Base-by-base conservation (phyloP, 805 yeast genomes). In the Clavispora asparagi region DNA sequence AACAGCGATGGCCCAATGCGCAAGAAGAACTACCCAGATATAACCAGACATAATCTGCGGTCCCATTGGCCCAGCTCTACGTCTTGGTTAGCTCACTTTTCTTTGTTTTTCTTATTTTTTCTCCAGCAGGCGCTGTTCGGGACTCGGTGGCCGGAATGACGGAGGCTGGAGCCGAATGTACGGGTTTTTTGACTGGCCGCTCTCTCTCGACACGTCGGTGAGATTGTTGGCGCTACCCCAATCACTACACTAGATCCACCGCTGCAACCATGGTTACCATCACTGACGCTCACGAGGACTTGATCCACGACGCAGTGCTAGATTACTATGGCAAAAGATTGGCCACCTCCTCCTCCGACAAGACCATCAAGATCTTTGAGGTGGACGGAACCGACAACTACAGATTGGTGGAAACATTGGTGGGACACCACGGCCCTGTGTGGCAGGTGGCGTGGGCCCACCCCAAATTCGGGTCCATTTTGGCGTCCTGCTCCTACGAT, bases 361-460 rank as follows among this genome's bases (percentile, higher is more conserved):
- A 54, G 35, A 50, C 57, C 19, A 53, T 55, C 52, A 51, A 52
- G 43, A 52, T 55, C 48, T 55, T 55, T 41, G 59, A 55, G 35
- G 46, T 55, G n/a, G 59, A 55, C 26, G 59, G 57, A 39, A 48
- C 55, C 17, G 59, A 55, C 43, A 52, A 49, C 46, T 50, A 53
- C 51, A 46, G 78, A 61, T 74, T 90, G 43, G 76, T 85, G 16
- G 97, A 90, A 55, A 91, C 98, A 1, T 73, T 94, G 52, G 75
- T 79, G 41, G 97, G 95, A 33, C 99, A 94, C 66, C 97, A 90
- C 52, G 99, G 98, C 30, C 98, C 99, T 11, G 97, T 94, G 41
- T 94, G 99, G 99, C 96, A 92, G 70, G 95, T 90, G 17, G 81
- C 88, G 45, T 94, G 99, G 99, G 98, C 98, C 3, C 99, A 94